Evolutionary conservation across 139 green algal genomes (phyloP).

Genomic region (Micractinium conductrix): DNA sequence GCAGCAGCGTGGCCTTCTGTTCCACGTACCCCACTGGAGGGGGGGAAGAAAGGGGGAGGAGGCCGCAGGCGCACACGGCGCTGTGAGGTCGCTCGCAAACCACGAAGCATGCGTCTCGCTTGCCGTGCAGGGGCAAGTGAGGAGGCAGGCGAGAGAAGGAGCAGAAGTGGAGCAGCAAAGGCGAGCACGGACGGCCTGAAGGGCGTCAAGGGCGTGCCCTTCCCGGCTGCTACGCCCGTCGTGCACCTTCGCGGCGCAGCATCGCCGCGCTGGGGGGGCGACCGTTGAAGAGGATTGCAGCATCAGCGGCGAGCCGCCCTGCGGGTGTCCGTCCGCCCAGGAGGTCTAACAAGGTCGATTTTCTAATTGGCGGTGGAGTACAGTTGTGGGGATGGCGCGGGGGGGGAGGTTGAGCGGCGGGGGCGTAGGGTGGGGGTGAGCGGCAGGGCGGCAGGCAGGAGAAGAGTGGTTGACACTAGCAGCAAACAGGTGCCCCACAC

Average conservation of each 20-base stretch:
- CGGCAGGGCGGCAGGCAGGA: background rate
- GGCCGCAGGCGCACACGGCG: background rate
- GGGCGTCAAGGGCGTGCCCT: too few species aligned
- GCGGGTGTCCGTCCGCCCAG: slow-evolving; percentile 59
- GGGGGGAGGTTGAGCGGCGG: too few species aligned
- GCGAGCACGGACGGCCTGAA: background rate
- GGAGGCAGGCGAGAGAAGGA: background rate
- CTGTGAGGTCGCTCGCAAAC: too few species aligned
- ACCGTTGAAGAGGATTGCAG: slow-evolving; percentile 37
- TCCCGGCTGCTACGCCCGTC: background rate
- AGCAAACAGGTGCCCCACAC: background rate
- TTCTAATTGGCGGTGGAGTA: too few species aligned
- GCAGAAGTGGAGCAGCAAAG: too few species aligned
- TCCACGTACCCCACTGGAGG: slow-evolving; percentile 53
- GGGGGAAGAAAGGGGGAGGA: too few species aligned
- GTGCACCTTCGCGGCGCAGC: slow-evolving; percentile 38
- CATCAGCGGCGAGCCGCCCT: slow-evolving; percentile 12
- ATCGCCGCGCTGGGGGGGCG: slow-evolving; percentile 32
- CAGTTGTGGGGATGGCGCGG: background rate
- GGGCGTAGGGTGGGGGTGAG: background rate
- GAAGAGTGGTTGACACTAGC: too few species aligned
- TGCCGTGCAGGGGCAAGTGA: too few species aligned
- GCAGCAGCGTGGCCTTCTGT: slow-evolving; percentile 66
- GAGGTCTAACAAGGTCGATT: slow-evolving; percentile 74
- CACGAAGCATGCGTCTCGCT: too few species aligned